A percentile compares a stretch with the other conserved stretches of the same genome.
These are phyloP conservation scores for Bathelium albidoporum DNA, from an alignment of 495 filamentous ascomycete species.

Conservation along the genomic window DNA sequence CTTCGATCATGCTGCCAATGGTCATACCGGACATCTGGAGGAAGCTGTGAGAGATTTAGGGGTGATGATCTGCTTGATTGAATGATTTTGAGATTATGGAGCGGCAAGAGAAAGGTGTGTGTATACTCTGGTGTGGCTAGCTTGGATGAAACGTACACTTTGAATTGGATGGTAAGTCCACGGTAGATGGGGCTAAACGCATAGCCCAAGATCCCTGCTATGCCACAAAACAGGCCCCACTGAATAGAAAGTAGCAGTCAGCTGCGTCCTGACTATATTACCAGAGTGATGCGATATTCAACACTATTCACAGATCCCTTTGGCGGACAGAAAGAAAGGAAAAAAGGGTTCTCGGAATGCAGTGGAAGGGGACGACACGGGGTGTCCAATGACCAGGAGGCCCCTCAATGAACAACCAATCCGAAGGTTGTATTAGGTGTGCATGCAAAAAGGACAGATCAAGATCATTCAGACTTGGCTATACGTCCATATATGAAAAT, in stretches of 20 bases:
- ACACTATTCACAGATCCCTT: no score
- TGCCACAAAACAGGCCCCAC: conserved; percentile 52
- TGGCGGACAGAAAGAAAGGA: no score
- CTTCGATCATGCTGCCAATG: conserved; percentile 72
- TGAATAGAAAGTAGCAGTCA: conserved; percentile 16
- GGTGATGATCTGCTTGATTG: neutral
- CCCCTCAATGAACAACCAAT: no score
- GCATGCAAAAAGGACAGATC: no score
- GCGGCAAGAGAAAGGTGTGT: no score
- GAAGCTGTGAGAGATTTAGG: conserved; percentile 40
- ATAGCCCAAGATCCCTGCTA: conserved; percentile 48
- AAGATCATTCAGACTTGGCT: no score
- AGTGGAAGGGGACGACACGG: no score
- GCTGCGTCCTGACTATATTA: neutral
- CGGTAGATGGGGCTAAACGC: conserved; percentile 63
- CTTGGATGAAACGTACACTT: conserved; percentile 48
- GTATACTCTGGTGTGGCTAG: neutral
- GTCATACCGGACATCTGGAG: conserved; percentile 85
- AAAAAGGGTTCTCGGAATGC: no score
- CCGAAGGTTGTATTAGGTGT: no score
- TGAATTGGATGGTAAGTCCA: conserved; percentile 78
- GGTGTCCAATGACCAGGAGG: no score
- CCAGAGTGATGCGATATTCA: neutral
- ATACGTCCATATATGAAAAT: no score
- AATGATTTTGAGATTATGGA: neutral